Conservation (phyloP, 2,329 filamentous ascomycete genomes). For the Colletotrichum higginsianum region DNA sequence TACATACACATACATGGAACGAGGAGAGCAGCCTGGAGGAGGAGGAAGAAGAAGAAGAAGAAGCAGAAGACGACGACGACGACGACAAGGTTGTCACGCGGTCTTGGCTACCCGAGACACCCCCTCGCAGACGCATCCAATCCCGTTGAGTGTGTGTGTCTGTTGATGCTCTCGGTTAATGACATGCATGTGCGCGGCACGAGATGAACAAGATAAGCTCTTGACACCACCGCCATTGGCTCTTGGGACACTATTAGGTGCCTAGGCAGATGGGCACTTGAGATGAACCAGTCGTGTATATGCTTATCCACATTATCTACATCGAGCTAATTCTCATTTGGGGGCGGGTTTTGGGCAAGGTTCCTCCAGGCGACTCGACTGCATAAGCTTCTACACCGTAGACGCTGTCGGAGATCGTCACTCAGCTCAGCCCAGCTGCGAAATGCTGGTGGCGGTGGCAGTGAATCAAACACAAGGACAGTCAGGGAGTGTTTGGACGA, state of each 20-base stretch:
- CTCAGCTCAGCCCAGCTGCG: not conserved
- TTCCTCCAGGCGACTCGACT: too few species aligned
- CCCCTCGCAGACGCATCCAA: conserved; percentile 19
- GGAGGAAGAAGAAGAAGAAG: too few species aligned
- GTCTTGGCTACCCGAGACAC: conserved; percentile 35
- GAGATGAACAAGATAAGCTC: conserved; percentile 29
- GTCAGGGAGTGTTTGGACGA: not conserved
- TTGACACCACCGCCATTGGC: not conserved
- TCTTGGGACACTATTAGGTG: too few species aligned
- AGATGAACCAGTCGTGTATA: conserved; percentile 2
- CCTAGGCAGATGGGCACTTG: not conserved
- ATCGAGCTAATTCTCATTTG: too few species aligned
- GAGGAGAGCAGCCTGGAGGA: too few species aligned
- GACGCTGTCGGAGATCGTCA: not conserved
- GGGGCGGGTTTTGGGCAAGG: too few species aligned
- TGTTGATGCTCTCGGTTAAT: not conserved
- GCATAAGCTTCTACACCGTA: not conserved
- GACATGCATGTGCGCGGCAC: conserved; percentile 21
- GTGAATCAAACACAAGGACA: conserved; percentile 4
- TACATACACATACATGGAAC: too few species aligned
- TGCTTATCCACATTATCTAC: not conserved
- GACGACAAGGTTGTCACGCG: conserved; percentile 20
- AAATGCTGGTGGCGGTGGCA: conserved; percentile 33
- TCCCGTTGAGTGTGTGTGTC: not conserved
- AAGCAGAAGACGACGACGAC: too few species aligned